A percentile compares a stretch with the other conserved stretches of the same genome.
phyloP scores from a whole-genome alignment of 257 asterid species.

The Jacaranda copaia region DNA sequence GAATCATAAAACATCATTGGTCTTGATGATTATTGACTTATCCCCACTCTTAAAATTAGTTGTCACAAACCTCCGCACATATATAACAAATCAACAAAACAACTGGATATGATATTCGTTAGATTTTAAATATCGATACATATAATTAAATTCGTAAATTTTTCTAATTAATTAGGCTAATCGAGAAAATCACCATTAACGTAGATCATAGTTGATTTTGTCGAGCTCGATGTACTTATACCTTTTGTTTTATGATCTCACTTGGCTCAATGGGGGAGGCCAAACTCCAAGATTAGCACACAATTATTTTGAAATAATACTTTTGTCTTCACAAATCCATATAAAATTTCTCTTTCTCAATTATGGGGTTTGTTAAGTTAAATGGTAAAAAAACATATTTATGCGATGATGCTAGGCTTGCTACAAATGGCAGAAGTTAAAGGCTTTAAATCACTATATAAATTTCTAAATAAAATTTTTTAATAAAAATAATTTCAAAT shows the following conservation, averaged over 20 bases:
- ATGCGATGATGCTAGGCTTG: too few relatives aligned
- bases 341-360: neutral
- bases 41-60: conserved; percentile 34
- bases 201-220: conserved; percentile 36
- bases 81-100: conserved; percentile 35
- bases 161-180: conserved; percentile 11
- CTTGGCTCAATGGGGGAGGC: conserved; percentile 67
- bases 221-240: conserved; percentile 54
- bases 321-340: conserved; percentile 27
- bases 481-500: too few relatives aligned
- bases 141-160: neutral
- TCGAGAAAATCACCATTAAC: conserved; percentile 24
- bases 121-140: conserved; percentile 25
- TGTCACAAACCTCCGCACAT: conserved; percentile 28
- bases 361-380: neutral
- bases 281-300: conserved; percentile 49
- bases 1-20: conserved; percentile 44
- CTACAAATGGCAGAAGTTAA: too few relatives aligned
- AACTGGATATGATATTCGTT: conserved; percentile 7
- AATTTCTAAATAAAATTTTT: too few relatives aligned
- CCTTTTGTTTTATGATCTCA: conserved; percentile 45
- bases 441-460: too few relatives aligned
- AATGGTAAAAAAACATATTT: neutral
- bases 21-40: conserved; percentile 60
- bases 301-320: neutral